These are phyloP conservation scores for Volvox carteri DNA, from an alignment of 163 green algal species.

Conservation along the genomic window DNA sequence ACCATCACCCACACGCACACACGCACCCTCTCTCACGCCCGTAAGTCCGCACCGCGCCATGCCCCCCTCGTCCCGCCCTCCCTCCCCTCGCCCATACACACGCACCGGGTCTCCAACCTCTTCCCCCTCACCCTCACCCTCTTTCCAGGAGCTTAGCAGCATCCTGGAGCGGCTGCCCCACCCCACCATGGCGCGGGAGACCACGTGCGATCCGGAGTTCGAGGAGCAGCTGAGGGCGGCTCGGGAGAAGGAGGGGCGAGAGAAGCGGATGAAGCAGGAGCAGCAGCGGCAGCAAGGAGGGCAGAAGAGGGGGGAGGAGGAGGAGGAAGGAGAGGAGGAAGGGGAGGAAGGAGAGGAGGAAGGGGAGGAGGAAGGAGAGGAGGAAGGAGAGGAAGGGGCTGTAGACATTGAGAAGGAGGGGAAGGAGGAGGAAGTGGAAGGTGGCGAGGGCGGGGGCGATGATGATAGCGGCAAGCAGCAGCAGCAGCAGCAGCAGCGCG, in stretches of 20 bases:
- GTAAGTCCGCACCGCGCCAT: neutral
- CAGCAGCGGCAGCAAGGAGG: conserved; percentile 17
- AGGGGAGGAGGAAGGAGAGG: neutral
- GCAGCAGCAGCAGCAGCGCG: neutral
- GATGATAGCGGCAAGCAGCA: neutral
- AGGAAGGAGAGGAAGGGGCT: conserved; percentile 34
- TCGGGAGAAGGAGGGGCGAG: conserved; percentile 4
- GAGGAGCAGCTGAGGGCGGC: conserved; percentile 14
- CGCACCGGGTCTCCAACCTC: neutral
- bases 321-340: conserved; percentile 20
- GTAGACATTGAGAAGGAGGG: conserved; percentile 19
- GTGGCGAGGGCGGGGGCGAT: neutral
- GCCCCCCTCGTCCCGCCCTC: neutral
- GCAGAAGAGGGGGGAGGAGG: conserved; percentile 23
- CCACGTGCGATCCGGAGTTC: conserved; percentile 57
- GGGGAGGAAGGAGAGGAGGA: conserved; percentile 26
- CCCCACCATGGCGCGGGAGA: conserved; percentile 9
- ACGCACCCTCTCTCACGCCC: neutral
- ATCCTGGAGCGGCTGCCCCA: conserved; percentile 85
- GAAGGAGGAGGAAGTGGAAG: conserved; percentile 6
- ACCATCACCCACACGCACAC: no score
- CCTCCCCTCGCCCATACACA: neutral
- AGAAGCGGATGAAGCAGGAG: conserved; percentile 17
- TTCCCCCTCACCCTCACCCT: neutral
- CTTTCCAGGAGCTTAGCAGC: conserved; percentile 75